A percentile compares a stretch with the other conserved stretches of the same genome.
phyloP scores from a whole-genome alignment of 2,329 filamentous ascomycete species.

The Cordyceps javanica region DNA sequence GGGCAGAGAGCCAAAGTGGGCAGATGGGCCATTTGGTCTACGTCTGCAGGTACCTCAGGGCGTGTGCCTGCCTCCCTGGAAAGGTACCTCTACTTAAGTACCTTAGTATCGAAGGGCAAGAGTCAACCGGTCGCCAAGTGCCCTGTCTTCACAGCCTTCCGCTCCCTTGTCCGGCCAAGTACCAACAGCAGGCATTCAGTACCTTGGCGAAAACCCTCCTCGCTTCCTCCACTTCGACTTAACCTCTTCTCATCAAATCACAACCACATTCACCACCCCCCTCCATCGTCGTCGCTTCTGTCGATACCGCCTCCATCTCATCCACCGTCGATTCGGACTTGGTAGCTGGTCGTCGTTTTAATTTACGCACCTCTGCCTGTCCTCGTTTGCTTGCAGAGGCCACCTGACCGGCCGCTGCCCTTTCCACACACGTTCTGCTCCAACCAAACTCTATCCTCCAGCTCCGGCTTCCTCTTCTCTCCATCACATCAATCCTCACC shows the following conservation, averaged over 20 bases:
- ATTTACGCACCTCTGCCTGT: constrained; percentile 13
- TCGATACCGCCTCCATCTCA: constrained; percentile 10
- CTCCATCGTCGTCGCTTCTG: constrained; percentile 9
- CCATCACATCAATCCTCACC: constrained; percentile 12
- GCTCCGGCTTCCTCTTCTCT: constrained; percentile 23
- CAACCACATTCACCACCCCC: background rate
- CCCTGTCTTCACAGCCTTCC: constrained; percentile 9
- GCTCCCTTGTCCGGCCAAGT: background rate
- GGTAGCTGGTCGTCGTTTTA: constrained; percentile 13
- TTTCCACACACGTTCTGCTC: constrained; percentile 9
- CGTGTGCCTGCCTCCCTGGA: background rate
- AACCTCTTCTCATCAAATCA: constrained; percentile 10
- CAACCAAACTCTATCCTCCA: constrained; percentile 20
- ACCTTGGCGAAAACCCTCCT: constrained; percentile 11
- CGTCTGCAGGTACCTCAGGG: too few species aligned
- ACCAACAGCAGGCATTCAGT: background rate
- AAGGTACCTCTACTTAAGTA: too few species aligned
- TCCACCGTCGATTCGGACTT: constrained; percentile 10
- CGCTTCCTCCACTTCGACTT: constrained; percentile 7
- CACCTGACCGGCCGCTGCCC: constrained; percentile 30
- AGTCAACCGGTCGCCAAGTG: too few species aligned
- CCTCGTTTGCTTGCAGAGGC: constrained; percentile 26
- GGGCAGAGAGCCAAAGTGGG: too few species aligned
- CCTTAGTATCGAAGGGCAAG: too few species aligned
- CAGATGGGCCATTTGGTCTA: too few species aligned